Evolutionary conservation across 164 flowering plant species (phyloP), one percentile per base, ranked within the genome.

Genomic region (Magnolia kwangsiensis): DNA sequence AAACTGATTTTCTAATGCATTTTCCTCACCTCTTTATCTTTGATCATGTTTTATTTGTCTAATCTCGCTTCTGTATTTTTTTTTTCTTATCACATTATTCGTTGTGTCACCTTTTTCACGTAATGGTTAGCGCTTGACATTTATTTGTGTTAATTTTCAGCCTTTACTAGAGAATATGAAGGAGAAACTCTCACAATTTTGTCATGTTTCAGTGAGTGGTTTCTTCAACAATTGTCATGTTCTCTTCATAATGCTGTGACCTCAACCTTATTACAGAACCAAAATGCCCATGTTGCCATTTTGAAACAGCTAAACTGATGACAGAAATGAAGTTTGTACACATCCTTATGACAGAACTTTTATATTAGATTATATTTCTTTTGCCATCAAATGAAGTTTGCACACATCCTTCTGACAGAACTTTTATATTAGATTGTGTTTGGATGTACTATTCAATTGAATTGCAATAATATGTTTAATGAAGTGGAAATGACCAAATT

Each of bases 141-240:
- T 8, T 68, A 68, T 68, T 29, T 81, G 8, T 67, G 20, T 11
- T 81, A 55, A 73, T 49, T 81, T 87, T 86, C 96, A 96, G 99
- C 98, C 99, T 73, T 82, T 96, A 67, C 72, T 89, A 85, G 91
- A 86, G 50, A 85, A 29, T 80, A 90, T 94, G 21, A 96, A 92
- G 88, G 94, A 89, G 78, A 96, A 96, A 79, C 91, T 96, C 68
- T 96, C 98, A 67, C 97, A 88, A 77, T 96, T 96, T 81, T 96
- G 99, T 81, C 99, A 96, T 84, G 99, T 96, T 63, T 89, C 98
- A 24, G 99, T 94, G 86, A 83, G 87, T 84, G 80, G 21, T 72
- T 37, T 27, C 45, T 68, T 14, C 11, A 68, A 55, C 13, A 0
- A 6, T 7, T 68, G 45, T 29, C 19, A 21, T 73, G 68, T 76